These are phyloP conservation scores for Fagopyrum esculentum DNA, from an alignment of 148 eudicot species.

Conservation along the genomic window DNA sequence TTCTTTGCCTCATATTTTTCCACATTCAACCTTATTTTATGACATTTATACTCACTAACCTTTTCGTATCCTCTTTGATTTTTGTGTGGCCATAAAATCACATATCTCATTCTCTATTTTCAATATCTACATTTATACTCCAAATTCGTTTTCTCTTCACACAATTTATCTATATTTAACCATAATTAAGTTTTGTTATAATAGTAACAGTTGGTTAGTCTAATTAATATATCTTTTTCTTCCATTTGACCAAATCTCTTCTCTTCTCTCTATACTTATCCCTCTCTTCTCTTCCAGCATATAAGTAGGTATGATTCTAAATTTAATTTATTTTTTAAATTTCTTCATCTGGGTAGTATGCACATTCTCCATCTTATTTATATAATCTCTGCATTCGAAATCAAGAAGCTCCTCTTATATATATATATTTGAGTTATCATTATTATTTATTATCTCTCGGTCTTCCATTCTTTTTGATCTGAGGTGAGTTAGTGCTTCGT, in stretches of 20 bases:
- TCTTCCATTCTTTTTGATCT: conserved; percentile 9
- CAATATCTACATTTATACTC: too few relatives aligned
- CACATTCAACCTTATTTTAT: conserved; percentile 3
- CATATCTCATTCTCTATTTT: background rate
- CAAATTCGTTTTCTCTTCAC: background rate
- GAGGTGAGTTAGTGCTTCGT: conserved; percentile 2
- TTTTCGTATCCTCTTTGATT: conserved; percentile 1
- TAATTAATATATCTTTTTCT: background rate
- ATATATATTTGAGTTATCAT: background rate
- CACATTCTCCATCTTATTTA: conserved; percentile 6
- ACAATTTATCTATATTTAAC: background rate
- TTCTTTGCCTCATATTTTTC: conserved; percentile 24
- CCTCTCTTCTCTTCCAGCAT: background rate
- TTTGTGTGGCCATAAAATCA: conserved; percentile 2
- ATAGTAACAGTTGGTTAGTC: background rate
- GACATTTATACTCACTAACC: background rate
- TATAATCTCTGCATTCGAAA: background rate
- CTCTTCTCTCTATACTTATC: background rate
- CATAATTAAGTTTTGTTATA: background rate
- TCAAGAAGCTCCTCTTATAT: background rate
- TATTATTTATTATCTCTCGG: background rate
- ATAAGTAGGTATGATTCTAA: conserved; percentile 11
- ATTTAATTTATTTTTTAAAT: background rate
- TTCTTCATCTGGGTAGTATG: background rate
- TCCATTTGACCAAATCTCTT: conserved; percentile 8